Base-by-base conservation (phyloP, 495 filamentous ascomycete species). In the Trypethelium eluteriae region DNA sequence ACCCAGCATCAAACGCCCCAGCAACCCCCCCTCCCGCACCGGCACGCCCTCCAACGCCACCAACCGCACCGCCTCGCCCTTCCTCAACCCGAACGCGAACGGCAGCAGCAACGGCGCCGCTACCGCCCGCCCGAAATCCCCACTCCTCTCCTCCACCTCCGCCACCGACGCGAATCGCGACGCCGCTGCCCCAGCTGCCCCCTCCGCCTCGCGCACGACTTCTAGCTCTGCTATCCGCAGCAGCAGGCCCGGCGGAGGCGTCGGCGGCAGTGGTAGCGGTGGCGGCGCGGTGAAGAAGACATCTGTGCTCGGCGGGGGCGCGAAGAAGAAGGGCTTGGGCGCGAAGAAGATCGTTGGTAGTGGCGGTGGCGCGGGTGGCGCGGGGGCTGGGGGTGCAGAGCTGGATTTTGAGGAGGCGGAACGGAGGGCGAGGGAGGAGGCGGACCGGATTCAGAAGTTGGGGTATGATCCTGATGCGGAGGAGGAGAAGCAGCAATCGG, bases 321-420 rank as follows among this genome's bases (percentile, higher is more conserved):
- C 90, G 25, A 98, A 97, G 83, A 98, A 94, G 80, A 83, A 81
- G 38, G 93, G 93, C 78, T 84, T 98, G 35, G 94, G 93, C 38
- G 93, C 88, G 18, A 96, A 96, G 85, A 97, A 96, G 80, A 81
- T 94, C 56, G 80, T 18, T 35, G 53, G 53, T 32, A 36, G 53
- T 14, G 1, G 41, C 41, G 41, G 41, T 44, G 80, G 77, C n/a
- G 79, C 77, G 25, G 79, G 80, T 2, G 32, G 53, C 9, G 53
- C 25, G 7, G 32, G 53, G 3, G 53, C 5, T 9, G 53, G 53
- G 3, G 53, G 53, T 2, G 53, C 5, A 0, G 53, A 59, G 3
- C 89, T 98, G 66, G 94, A 98, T 79, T 98, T 98, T 70, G 95
- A 98, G 63, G 94, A 92, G 74, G 94, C 93, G 0, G 94, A 98